phyloP scores from a whole-genome alignment of 495 filamentous ascomycete genomes.

The Patellaria atrata region DNA sequence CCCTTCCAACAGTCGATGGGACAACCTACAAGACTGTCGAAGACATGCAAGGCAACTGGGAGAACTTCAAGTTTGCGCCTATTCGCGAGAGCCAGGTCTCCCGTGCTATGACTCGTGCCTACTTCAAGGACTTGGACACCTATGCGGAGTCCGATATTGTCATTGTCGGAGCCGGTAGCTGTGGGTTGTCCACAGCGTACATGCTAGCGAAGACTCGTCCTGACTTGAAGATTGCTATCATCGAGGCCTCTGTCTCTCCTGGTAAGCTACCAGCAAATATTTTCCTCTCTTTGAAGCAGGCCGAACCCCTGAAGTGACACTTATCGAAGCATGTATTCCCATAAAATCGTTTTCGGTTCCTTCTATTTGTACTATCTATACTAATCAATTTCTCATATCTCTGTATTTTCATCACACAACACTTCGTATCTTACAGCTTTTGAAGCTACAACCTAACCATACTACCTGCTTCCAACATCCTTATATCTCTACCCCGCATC shows the following conservation, averaged over 20 bases:
- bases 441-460: too few relatives aligned
- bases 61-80: constrained; percentile 60
- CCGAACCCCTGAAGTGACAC: too few relatives aligned
- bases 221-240: constrained; percentile 80
- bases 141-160: constrained; percentile 87
- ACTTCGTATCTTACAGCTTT: too few relatives aligned
- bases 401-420: too few relatives aligned
- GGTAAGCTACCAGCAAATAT: constrained; percentile 26
- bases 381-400: too few relatives aligned
- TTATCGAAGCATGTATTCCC: too few relatives aligned
- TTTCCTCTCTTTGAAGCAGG: too few relatives aligned
- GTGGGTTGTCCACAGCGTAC: constrained; percentile 72
- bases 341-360: not conserved
- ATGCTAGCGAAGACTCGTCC: constrained; percentile 70
- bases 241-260: constrained; percentile 75
- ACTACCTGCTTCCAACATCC: too few relatives aligned
- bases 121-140: constrained; percentile 76
- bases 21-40: constrained; percentile 40
- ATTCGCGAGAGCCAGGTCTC: constrained; percentile 86
- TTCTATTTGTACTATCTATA: too few relatives aligned
- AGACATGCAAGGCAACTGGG: constrained; percentile 55
- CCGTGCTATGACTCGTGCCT: constrained; percentile 81
- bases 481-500: too few relatives aligned
- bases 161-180: constrained; percentile 79
- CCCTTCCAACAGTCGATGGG: too few relatives aligned